These are phyloP conservation scores for Lophium mytilinum DNA, from an alignment of 495 filamentous ascomycete species.

Conservation along the genomic window DNA sequence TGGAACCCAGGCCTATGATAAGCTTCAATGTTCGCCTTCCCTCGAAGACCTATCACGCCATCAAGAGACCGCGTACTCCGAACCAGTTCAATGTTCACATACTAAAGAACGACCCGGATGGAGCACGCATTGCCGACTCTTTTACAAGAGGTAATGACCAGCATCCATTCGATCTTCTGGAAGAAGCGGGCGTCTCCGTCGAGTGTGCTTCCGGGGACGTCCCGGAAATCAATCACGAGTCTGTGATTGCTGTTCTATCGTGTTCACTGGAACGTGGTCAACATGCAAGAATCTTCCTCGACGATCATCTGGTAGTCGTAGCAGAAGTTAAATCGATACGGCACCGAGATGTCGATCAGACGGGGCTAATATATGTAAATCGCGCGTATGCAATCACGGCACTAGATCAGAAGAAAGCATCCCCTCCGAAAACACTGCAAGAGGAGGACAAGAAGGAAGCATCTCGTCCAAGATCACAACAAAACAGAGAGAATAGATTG, in stretches of 20 bases:
- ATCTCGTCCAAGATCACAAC: too few species aligned
- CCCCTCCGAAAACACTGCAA: too few species aligned
- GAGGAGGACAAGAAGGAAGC: too few species aligned
- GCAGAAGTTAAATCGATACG: background rate
- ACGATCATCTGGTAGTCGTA: background rate
- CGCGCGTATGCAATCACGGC: background rate
- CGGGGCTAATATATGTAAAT: constrained; percentile 8
- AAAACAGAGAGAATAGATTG: background rate
- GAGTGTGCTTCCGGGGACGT: background rate
- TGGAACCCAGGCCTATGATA: constrained; percentile 57
- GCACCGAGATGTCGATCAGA: background rate
- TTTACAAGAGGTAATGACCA: constrained; percentile 25
- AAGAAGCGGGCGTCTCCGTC: background rate
- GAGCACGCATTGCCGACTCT: constrained; percentile 21
- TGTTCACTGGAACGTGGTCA: background rate
- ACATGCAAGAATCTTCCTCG: background rate
- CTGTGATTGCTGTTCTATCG: background rate
- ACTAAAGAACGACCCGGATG: constrained; percentile 15
- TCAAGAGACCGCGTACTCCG: constrained; percentile 25
- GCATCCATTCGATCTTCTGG: background rate
- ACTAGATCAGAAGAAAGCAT: background rate
- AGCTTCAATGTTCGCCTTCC: constrained; percentile 73
- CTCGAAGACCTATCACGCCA: constrained; percentile 60
- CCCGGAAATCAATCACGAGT: background rate
- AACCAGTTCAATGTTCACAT: constrained; percentile 22